Conservation (phyloP, 331 rosid species). For the Acacia concinna region DNA sequence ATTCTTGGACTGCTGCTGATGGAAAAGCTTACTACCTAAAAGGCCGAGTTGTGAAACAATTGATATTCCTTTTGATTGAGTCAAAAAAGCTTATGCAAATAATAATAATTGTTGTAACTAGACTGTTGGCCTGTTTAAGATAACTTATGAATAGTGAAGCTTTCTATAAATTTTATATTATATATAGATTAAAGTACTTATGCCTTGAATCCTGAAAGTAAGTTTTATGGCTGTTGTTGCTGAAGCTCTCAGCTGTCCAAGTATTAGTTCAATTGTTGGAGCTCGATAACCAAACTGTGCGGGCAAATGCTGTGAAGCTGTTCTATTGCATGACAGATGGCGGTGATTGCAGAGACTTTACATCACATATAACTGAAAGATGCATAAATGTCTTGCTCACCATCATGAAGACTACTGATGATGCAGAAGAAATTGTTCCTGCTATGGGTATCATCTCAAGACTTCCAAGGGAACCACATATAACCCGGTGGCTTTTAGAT, state of each 20-base stretch:
- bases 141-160: background rate
- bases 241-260: constrained; percentile 63
- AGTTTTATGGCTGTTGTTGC: background rate
- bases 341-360: constrained; percentile 34
- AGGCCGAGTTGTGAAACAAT: background rate
- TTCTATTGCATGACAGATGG: constrained; percentile 51
- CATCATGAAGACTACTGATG: constrained; percentile 40
- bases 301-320: constrained; percentile 51
- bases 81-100: background rate
- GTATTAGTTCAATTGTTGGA: constrained; percentile 58
- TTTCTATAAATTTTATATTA: background rate
- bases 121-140: background rate
- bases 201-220: background rate
- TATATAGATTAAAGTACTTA: background rate
- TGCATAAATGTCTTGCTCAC: constrained; percentile 47
- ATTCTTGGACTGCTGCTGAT: background rate
- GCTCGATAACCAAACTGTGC: constrained; percentile 37
- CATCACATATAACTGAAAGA: constrained; percentile 54
- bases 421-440: constrained; percentile 53
- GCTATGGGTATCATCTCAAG: constrained; percentile 53
- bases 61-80: background rate
- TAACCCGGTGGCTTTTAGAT: constrained; percentile 52
- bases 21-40: background rate
- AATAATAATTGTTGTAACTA: background rate
- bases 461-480: constrained; percentile 44